Percentiles rank a stretch among this genome's conserved stretches.
Evolutionary conservation across 108 stramenopile species (phyloP).

Genomic region (Nitzschia sp.): DNA sequence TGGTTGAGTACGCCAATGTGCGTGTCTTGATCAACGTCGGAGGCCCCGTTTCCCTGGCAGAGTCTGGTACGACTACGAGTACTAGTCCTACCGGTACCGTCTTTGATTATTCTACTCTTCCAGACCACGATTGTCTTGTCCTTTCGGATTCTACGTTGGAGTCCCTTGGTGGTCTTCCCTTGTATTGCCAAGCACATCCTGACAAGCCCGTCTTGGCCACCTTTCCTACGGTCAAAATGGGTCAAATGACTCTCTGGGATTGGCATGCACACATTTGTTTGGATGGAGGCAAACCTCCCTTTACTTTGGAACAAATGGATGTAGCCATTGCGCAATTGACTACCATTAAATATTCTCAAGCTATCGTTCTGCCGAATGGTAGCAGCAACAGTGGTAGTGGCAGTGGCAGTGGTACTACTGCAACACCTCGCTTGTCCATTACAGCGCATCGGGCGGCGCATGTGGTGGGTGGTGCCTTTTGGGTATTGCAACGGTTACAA

Average conservation of each 20-base stretch:
- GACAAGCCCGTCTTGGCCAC: conserved; percentile 82
- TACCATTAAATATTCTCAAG: conserved; percentile 90
- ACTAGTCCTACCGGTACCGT: background rate
- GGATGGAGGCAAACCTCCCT: conserved; percentile 72
- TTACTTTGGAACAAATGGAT: conserved; percentile 87
- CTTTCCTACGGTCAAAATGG: conserved; percentile 94
- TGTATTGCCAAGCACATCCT: conserved; percentile 43
- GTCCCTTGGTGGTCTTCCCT: conserved; percentile 41
- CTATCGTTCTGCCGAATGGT: conserved; percentile 46
- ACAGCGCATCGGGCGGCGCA: conserved; percentile 87
- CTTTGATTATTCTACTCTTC: conserved; percentile 29
- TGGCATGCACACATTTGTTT: conserved; percentile 75
- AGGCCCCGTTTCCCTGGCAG: conserved; percentile 29
- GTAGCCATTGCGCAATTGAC: conserved; percentile 60
- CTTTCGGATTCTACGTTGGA: conserved; percentile 73
- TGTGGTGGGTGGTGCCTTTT: conserved; percentile 86
- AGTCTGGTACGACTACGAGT: background rate
- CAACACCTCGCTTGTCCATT: conserved; percentile 40
- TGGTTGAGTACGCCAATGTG: conserved; percentile 79
- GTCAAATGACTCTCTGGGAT: conserved; percentile 95
- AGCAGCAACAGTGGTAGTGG: background rate
- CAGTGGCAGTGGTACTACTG: background rate
- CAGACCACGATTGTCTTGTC: conserved; percentile 67
- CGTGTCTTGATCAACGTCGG: conserved; percentile 71
- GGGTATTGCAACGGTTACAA: conserved; percentile 53